Conservation (phyloP, 805 yeast species). For the Candida wancherniae region DNA sequence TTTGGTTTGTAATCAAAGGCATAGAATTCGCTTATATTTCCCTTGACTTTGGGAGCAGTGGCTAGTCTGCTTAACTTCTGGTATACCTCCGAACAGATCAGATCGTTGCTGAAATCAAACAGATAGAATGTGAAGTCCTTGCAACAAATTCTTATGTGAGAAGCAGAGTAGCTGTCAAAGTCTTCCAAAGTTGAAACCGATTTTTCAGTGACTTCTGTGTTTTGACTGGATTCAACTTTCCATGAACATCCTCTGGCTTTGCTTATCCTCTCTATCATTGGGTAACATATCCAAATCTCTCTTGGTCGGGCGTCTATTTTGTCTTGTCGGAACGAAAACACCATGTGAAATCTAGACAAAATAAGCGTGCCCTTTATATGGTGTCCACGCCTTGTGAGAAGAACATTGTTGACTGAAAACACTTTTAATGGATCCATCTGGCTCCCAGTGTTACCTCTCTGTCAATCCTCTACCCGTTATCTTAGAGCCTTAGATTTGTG, state of each 20-base stretch:
- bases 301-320: constrained; percentile 23
- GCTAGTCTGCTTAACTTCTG: constrained; percentile 60
- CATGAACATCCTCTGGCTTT: constrained; percentile 52
- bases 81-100: constrained; percentile 63
- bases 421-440: constrained; percentile 27
- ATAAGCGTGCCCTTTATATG: constrained; percentile 34
- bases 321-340: constrained; percentile 27
- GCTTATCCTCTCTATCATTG: constrained; percentile 64
- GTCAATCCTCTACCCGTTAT: too few relatives aligned
- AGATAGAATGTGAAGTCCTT: constrained; percentile 82
- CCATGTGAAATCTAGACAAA: constrained; percentile 34
- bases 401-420: constrained; percentile 34
- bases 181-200: constrained; percentile 6
- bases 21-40: constrained; percentile 47
- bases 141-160: constrained; percentile 67
- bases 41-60: constrained; percentile 53
- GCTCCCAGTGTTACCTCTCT: too few relatives aligned
- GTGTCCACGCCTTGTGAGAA: constrained; percentile 35
- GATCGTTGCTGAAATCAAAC: constrained; percentile 61
- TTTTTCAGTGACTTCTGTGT: background rate
- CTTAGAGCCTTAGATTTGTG: too few relatives aligned
- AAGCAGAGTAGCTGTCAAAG: constrained; percentile 37
- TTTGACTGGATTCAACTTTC: constrained; percentile 7
- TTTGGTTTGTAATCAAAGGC: constrained; percentile 82
- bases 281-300: constrained; percentile 92